Conservation (phyloP, 192 early-diverging fungal genomes). For the Rhizophagus clarus region DNA sequence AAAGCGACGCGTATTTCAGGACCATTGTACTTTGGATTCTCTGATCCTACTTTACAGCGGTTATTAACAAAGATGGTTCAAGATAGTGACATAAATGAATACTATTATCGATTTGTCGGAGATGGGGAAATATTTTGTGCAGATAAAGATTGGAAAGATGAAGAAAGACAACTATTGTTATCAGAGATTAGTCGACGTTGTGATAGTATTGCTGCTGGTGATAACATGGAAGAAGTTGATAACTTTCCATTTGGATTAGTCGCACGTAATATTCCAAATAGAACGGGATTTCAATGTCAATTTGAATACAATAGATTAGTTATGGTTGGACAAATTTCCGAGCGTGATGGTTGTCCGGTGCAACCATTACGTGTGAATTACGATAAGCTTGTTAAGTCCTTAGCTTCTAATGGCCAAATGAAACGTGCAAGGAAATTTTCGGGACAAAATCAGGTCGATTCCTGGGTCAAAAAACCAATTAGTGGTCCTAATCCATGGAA, state of each 20-base stretch:
- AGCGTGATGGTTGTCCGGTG: background rate
- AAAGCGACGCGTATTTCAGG: constrained; percentile 55
- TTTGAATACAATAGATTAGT: background rate
- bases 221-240: background rate
- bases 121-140: background rate
- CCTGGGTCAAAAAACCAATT: background rate
- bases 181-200: background rate
- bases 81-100: background rate
- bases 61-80: constrained; percentile 4
- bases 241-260: constrained; percentile 3
- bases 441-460: background rate
- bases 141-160: background rate
- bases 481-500: background rate
- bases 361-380: background rate
- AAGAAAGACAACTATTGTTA: background rate
- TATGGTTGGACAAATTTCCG: background rate
- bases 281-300: constrained; percentile 17
- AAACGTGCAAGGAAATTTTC: constrained; percentile 14
- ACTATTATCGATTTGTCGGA: constrained; percentile 6
- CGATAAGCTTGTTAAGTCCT: background rate
- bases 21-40: constrained; percentile 60
- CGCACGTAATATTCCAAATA: background rate
- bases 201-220: background rate
- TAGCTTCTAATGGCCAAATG: constrained; percentile 6
- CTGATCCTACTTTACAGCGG: constrained; percentile 41